Conservation (phyloP, 1,284 basidiomycete species). For the Papiliotrema nemorosa region DNA sequence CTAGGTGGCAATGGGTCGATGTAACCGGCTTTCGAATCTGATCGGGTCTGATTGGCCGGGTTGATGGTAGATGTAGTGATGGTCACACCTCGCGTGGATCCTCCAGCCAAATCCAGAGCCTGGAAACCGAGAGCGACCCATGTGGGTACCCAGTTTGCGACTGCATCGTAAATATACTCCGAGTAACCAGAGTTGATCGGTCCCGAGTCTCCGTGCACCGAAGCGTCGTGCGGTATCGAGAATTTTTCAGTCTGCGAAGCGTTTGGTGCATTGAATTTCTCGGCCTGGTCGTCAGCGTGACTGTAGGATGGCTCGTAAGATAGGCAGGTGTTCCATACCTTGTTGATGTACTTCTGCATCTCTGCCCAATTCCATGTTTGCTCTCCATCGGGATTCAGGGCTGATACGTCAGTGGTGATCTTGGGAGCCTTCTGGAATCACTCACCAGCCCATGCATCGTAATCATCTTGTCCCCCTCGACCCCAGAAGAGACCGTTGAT, state of each 20-base stretch:
- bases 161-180: slow-evolving; percentile 52
- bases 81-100: slow-evolving; percentile 36
- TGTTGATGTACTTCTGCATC: slow-evolving; percentile 46
- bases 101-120: slow-evolving; percentile 49
- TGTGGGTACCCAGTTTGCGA: slow-evolving; percentile 56
- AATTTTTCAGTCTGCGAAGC: slow-evolving; percentile 31
- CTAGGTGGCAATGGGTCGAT: slow-evolving; percentile 61
- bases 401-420: slow-evolving; percentile 8
- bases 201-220: slow-evolving; percentile 53
- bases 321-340: slow-evolving; percentile 21
- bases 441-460: slow-evolving; percentile 50
- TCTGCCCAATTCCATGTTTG: slow-evolving; percentile 47
- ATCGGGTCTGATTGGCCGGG: slow-evolving; percentile 61
- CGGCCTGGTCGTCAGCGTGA: slow-evolving; percentile 32
- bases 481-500: slow-evolving; percentile 68
- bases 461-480: slow-evolving; percentile 43
- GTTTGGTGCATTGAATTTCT: slow-evolving; percentile 49
- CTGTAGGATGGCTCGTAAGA: not conserved
- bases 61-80: slow-evolving; percentile 65
- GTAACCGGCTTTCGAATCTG: slow-evolving; percentile 65
- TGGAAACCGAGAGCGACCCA: slow-evolving; percentile 54
- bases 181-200: slow-evolving; percentile 50
- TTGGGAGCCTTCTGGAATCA: not conserved
- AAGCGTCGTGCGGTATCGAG: slow-evolving; percentile 45
- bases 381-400: slow-evolving; percentile 38